Evolutionary conservation across 495 filamentous ascomycete species (phyloP).

Genomic region (Clohesyomyces aquaticus): DNA sequence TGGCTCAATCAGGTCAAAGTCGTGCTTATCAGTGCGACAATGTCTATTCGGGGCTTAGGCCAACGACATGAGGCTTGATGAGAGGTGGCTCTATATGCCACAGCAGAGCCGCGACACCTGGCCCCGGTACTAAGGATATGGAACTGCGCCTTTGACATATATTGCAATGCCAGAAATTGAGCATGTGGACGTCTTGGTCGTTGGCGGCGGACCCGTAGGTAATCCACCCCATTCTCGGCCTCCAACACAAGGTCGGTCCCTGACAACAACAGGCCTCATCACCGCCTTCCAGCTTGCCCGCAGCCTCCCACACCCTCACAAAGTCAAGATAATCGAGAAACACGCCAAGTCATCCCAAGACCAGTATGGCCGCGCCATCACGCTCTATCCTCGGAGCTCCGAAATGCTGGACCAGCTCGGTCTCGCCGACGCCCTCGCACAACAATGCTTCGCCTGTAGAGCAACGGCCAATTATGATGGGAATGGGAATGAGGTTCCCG

Average conservation of each 20-base stretch:
- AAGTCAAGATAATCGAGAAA: conserved; percentile 50
- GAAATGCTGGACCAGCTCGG: conserved; percentile 57
- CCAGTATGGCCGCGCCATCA: conserved; percentile 52
- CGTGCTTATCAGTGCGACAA: too few species aligned
- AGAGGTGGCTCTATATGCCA: too few species aligned
- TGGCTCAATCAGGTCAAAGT: too few species aligned
- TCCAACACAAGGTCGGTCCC: not conserved
- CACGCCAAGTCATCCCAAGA: conserved; percentile 49
- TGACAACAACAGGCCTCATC: conserved; percentile 50
- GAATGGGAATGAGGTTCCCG: conserved; percentile 48
- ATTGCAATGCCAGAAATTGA: too few species aligned
- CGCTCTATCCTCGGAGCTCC: conserved; percentile 51
- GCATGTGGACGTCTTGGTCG: conserved; percentile 31
- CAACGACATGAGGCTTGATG: too few species aligned
- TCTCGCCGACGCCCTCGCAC: conserved; percentile 51
- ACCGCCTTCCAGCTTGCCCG: conserved; percentile 50
- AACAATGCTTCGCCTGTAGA: conserved; percentile 58
- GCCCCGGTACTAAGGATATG: too few species aligned
- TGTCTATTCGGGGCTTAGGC: too few species aligned
- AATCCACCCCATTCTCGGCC: not conserved
- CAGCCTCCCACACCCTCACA: conserved; percentile 30
- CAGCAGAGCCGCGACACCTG: too few species aligned
- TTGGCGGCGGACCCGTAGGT: conserved; percentile 36
- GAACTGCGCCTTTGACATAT: too few species aligned
- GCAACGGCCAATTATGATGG: conserved; percentile 54